Evolutionary conservation across 108 stramenopile genomes (phyloP), one percentile per base, ranked within the genome.

Genomic region (Stephanodiscus triporus): DNA sequence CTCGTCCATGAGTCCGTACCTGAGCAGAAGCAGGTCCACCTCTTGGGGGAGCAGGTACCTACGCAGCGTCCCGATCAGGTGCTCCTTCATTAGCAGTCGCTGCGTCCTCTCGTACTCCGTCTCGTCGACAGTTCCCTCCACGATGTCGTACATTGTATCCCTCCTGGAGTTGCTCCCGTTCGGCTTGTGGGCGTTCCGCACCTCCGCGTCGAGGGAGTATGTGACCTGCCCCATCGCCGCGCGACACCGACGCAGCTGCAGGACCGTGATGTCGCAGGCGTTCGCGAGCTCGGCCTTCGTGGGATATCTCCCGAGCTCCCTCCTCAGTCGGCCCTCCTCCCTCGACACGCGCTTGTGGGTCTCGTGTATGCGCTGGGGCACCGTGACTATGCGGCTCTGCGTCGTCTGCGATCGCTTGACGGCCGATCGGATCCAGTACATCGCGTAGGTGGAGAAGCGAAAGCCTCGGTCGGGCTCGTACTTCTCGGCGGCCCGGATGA

Each of bases 351-450:
- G 83, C 73, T 95, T 92, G 72, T 91, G 84, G 27, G 87, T 89
- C 71, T 90, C 91, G 62, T 91, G 83, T n/a, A 95, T 66, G 23
- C 91, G 85, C 53, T 89, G 90, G 3, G 94, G 94, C 0, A 95
- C 86, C 16, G 70, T 68, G 38, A 92, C 76, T 17, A 87, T 81
- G 16, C 89, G 75, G 9, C 90, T 89, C 76, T 95, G 94, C 47
- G 73, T 66, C 22, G 89, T 76, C 72, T 95, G 94, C 30, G 82
- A 84, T 47, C 90, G 80, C 73, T 96, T 94, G 17, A 98, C 82
- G 10, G 97, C 86, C 40, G 96, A 88, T 61, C 96, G 84, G 19
- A 98, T 94, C 98, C 98, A 98, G 77, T 97, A 98, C 88, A 96
- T 95, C 34, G 97, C 96, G 84, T 98, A 98, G 27, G 98, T 98